phyloP scores from a whole-genome alignment of 2,329 filamentous ascomycete species.

The Paecilomyces dactylethromorphus region DNA sequence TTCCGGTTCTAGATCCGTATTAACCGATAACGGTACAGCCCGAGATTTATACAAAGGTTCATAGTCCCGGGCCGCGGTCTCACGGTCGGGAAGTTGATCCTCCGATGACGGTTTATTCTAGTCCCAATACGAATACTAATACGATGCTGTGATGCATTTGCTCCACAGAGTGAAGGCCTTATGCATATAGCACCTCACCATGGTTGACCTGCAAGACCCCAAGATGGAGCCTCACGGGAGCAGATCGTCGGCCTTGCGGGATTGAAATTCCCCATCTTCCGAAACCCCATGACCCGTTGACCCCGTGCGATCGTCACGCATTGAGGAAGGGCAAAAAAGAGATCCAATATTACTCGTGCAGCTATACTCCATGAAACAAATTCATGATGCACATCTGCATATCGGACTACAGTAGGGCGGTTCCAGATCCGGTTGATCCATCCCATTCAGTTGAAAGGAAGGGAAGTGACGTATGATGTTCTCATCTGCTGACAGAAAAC shows the following conservation, averaged over 20 bases:
- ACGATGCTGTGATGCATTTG: not conserved
- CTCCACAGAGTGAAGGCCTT: not conserved
- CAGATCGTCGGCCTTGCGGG: not conserved
- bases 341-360: not conserved
- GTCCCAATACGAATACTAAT: too few species aligned
- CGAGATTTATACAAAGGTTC: too few species aligned
- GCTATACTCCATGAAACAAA: not conserved
- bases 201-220: not conserved
- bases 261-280: not conserved
- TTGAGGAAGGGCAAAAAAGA: not conserved
- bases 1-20: too few species aligned
- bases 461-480: not conserved
- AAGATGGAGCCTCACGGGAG: not conserved
- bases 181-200: not conserved
- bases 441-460: not conserved
- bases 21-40: too few species aligned
- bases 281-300: not conserved
- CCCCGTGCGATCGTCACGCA: not conserved
- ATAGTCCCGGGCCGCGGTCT: too few species aligned
- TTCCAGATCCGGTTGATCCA: not conserved
- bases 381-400: not conserved
- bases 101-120: too few species aligned
- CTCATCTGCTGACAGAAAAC: not conserved
- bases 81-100: too few species aligned
- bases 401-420: not conserved